Evolutionary conservation across 2,329 filamentous ascomycete genomes (phyloP), one percentile per base, ranked within the genome.

Genomic region (Endoconidiophora laricicola): DNA sequence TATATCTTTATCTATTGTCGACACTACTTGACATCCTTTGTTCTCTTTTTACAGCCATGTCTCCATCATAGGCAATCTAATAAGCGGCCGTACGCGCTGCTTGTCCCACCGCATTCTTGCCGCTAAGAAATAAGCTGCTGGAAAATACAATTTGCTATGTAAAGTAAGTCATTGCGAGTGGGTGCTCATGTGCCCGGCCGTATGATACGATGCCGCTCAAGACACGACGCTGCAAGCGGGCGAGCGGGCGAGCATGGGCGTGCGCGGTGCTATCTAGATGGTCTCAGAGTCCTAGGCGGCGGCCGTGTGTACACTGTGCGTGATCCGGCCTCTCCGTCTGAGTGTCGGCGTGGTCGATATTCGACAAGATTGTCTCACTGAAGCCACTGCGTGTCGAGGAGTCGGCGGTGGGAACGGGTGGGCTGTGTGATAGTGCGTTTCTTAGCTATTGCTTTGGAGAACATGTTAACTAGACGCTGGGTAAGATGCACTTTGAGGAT

Each of bases 141-240:
- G 12, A 33, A 10, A 33, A 33, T 10, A 33, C 26, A 33, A 33
- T 33, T 10, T 6, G 6, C 26, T 29, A 18, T 18, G 2, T 1
- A 18, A 18, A 18, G 16, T 18, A 18, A 18, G 16, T 18, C 16
- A 18, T 18, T 18, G 16, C 38, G 79, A 88, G 54, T 88, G 85
- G 57, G 82, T 90, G 45, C 69, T 91, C 50, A 90, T 84, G 1
- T 85, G 83, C 47, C 85, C 85, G 6, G 85, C 85, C 6, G 83
- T 90, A 6, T 91, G 85, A 85, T 85, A 79, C 22, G 85, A 91
- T 61, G 76, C 81, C 0, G 85, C 84, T n/a, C 90, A 88, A 66
- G 84, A 86, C 61, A 83, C 83, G 4, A 90, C 84, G 2, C 64
- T 87, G 45, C 76, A 83, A 60, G 85, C 84, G 4, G 84, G 84